Conservation (phyloP, 108 stramenopile species). For the Conticribra weissflogii region DNA sequence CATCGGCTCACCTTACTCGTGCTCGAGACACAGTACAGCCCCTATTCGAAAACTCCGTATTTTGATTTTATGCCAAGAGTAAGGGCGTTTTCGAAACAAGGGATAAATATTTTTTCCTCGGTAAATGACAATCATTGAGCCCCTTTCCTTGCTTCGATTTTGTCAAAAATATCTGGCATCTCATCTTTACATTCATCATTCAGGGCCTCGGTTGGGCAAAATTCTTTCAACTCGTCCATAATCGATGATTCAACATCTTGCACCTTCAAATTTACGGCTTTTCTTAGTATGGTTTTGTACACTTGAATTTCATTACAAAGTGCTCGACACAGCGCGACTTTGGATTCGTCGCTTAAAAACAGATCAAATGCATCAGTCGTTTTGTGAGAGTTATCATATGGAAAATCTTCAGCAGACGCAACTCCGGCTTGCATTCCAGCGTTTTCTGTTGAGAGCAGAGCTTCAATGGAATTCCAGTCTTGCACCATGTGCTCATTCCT, state of each 20-base stretch:
- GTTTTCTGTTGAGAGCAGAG: conserved; percentile 22
- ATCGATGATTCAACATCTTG: conserved; percentile 25
- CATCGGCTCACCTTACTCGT: too few relatives aligned
- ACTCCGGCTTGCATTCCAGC: conserved; percentile 13
- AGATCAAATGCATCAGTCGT: conserved; percentile 36
- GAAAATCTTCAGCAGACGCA: conserved; percentile 34
- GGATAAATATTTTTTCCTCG: too few relatives aligned
- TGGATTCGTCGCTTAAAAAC: conserved; percentile 31
- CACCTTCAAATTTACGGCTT: conserved; percentile 35
- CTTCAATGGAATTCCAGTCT: conserved; percentile 51
- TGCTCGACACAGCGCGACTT: conserved; percentile 34
- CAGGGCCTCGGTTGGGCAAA: conserved; percentile 42
- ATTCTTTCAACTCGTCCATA: conserved; percentile 24
- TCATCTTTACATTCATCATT: conserved; percentile 15
- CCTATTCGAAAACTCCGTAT: too few relatives aligned
- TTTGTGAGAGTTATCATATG: conserved; percentile 34
- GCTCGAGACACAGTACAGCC: too few relatives aligned
- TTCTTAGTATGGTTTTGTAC: conserved; percentile 41
- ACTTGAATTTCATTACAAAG: conserved; percentile 56
- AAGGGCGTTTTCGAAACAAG: too few relatives aligned
- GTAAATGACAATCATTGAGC: too few relatives aligned
- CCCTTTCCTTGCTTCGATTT: conserved; percentile 25
- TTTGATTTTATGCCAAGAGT: too few relatives aligned
- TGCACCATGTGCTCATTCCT: conserved; percentile 53
- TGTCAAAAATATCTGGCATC: conserved; percentile 29